These are phyloP conservation scores for Neonothopanus nambi DNA, from an alignment of 1,284 basidiomycete species.

Conservation along the genomic window DNA sequence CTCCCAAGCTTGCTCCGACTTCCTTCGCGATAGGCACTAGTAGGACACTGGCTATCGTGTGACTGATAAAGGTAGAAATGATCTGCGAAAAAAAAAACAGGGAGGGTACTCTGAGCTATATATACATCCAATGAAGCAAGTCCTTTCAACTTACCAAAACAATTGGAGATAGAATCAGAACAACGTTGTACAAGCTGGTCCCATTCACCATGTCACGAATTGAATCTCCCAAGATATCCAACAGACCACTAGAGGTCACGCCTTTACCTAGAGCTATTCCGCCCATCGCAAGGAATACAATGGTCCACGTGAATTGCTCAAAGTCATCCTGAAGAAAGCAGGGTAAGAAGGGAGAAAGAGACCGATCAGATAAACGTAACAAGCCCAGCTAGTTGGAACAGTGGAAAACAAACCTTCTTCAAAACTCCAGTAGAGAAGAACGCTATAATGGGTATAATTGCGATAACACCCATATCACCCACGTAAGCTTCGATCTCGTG, in stretches of 20 bases:
- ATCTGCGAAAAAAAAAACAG: conserved; percentile 47
- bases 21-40: conserved; percentile 95
- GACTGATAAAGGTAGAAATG: conserved; percentile 90
- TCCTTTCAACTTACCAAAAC: conserved; percentile 71
- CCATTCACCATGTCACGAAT: conserved; percentile 76
- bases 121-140: neutral
- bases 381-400: neutral
- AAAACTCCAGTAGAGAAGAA: conserved; percentile 96
- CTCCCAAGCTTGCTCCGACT: conserved; percentile 79
- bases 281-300: conserved; percentile 97
- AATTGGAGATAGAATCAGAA: conserved; percentile 80
- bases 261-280: conserved; percentile 96
- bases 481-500: conserved; percentile 77
- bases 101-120: neutral
- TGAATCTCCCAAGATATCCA: conserved; percentile 73
- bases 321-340: conserved; percentile 76
- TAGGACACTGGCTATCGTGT: conserved; percentile 95
- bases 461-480: conserved; percentile 98
- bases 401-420: conserved; percentile 72
- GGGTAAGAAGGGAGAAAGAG: conserved; percentile 11
- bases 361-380: neutral
- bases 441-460: conserved; percentile 89
- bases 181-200: conserved; percentile 77
- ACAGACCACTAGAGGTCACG: conserved; percentile 86
- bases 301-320: conserved; percentile 92